Conservation (phyloP, 352 stramenopile species). For the Globisporangium yorkense region DNA sequence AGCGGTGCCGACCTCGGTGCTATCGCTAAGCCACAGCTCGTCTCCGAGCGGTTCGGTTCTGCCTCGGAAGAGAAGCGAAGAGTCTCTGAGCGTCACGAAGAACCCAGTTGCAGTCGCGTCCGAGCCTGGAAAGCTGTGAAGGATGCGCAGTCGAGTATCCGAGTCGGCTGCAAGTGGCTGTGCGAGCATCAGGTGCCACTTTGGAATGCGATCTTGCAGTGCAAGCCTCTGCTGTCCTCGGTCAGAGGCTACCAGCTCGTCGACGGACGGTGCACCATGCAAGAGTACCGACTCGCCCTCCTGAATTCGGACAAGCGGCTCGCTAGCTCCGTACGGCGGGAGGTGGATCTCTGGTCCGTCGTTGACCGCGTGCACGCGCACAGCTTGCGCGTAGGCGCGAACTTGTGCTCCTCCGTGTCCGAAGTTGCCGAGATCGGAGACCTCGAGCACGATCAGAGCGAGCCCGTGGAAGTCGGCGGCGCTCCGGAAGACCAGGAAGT, state of each 20-base stretch:
- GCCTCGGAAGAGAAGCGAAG: constrained; percentile 30
- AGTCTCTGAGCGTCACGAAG: constrained; percentile 11
- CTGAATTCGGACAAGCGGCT: constrained; percentile 32
- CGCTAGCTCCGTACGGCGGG: constrained; percentile 27
- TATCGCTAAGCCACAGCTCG: constrained; percentile 83
- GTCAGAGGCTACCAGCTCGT: constrained; percentile 1
- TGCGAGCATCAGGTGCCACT: constrained; percentile 26
- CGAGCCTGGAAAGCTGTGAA: constrained; percentile 14
- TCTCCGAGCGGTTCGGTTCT: constrained; percentile 12
- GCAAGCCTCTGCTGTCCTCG: background rate
- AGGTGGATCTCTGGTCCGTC: constrained; percentile 32
- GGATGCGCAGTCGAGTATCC: constrained; percentile 11
- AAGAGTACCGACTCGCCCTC: constrained; percentile 35
- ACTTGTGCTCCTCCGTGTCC: constrained; percentile 17
- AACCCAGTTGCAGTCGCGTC: constrained; percentile 14
- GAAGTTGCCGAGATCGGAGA: constrained; percentile 37
- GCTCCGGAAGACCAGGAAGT: constrained; percentile 29
- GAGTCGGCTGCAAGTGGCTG: constrained; percentile 20
- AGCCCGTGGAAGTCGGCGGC: constrained; percentile 23
- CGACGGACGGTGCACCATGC: constrained; percentile 23
- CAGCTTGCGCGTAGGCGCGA: constrained; percentile 25
- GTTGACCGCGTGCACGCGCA: constrained; percentile 31
- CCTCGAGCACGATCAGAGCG: constrained; percentile 31
- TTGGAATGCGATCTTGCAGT: background rate
- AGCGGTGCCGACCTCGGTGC: constrained; percentile 46